Percentiles rank a stretch among this genome's conserved stretches.
These are phyloP conservation scores for Dothiorella sarmentorum DNA, from an alignment of 2,329 filamentous ascomycete species.

Conservation along the genomic window DNA sequence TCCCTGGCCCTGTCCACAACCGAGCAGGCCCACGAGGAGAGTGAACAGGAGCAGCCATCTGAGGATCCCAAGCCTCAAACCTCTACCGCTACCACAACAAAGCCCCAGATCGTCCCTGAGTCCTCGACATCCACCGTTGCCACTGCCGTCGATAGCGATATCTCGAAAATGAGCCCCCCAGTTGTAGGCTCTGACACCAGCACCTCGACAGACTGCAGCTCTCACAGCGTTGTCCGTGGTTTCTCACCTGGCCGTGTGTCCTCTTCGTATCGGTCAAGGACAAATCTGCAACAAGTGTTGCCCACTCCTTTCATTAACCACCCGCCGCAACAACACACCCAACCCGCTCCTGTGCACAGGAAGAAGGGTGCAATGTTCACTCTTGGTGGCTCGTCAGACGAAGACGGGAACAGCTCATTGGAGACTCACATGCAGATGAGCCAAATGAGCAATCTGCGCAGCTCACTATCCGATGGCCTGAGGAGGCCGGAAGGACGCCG, in stretches of 20 bases:
- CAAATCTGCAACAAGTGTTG: slow-evolving; percentile 50
- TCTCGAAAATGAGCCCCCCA: slow-evolving; percentile 39
- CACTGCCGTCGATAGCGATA: slow-evolving; percentile 39
- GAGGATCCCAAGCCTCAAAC: slow-evolving; percentile 38
- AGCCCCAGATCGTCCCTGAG: slow-evolving; percentile 50
- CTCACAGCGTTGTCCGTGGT: slow-evolving; percentile 74
- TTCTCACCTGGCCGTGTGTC: slow-evolving; percentile 76
- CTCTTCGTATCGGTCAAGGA: slow-evolving; percentile 63
- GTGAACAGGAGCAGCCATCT: slow-evolving; percentile 44
- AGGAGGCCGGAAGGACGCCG: slow-evolving; percentile 50
- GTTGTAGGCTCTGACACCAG: slow-evolving; percentile 57
- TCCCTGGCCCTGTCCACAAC: slow-evolving; percentile 40
- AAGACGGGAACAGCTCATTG: slow-evolving; percentile 77
- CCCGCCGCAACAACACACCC: slow-evolving; percentile 24
- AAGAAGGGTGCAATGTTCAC: slow-evolving; percentile 69
- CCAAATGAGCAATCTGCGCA: slow-evolving; percentile 52
- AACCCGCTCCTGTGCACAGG: slow-evolving; percentile 45
- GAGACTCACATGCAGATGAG: slow-evolving; percentile 61
- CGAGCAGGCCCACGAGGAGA: slow-evolving; percentile 17
- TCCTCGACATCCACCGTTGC: slow-evolving; percentile 58
- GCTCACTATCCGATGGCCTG: slow-evolving; percentile 54
- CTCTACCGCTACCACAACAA: slow-evolving; percentile 25
- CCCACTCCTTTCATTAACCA: slow-evolving; percentile 63
- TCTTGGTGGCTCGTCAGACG: slow-evolving; percentile 77
- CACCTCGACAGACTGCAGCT: slow-evolving; percentile 58